These are phyloP conservation scores for Pseudogymnoascus sp. DNA, from an alignment of 2,329 filamentous ascomycete genomes.

Conservation along the genomic window DNA sequence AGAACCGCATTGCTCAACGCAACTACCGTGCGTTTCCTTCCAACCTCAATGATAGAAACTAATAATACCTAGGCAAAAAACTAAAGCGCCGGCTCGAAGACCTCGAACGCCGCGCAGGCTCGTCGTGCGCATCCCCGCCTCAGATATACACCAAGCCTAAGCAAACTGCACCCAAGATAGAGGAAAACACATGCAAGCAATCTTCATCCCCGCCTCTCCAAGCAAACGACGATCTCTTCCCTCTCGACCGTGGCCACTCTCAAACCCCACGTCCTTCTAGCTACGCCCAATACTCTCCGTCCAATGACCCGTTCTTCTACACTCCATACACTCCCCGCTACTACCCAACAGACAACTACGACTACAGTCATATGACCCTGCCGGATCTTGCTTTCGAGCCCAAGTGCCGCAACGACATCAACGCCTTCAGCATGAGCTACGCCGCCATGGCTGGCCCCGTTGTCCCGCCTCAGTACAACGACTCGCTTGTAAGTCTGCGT, in stretches of 20 bases:
- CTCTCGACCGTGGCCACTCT: slow-evolving; percentile 60
- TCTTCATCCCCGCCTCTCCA: slow-evolving; percentile 27
- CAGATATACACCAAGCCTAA: slow-evolving; percentile 41
- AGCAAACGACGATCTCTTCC: slow-evolving; percentile 59
- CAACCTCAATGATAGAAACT: background rate
- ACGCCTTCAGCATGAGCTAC: slow-evolving; percentile 58
- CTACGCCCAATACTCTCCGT: slow-evolving; percentile 59
- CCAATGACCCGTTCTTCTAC: slow-evolving; percentile 53
- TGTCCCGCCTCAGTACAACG: slow-evolving; percentile 56
- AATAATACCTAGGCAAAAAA: slow-evolving; percentile 65
- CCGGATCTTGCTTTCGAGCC: slow-evolving; percentile 32
- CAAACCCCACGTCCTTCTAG: slow-evolving; percentile 60
- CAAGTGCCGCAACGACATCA: slow-evolving; percentile 61
- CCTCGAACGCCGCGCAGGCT: slow-evolving; percentile 68
- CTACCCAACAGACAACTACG: slow-evolving; percentile 40
- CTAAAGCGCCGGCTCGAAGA: slow-evolving; percentile 84
- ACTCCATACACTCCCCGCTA: slow-evolving; percentile 43
- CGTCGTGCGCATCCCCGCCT: slow-evolving; percentile 49
- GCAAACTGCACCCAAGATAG: slow-evolving; percentile 16
- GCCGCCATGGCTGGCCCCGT: slow-evolving; percentile 59
- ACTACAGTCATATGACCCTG: slow-evolving; percentile 42
- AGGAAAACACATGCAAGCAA: slow-evolving; percentile 20
- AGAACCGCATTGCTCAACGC: slow-evolving; percentile 94
- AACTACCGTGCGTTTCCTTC: slow-evolving; percentile 73
- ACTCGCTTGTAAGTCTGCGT: slow-evolving; percentile 23